Conservation (phyloP, 164 flowering plant genomes). For the Nymphaea thermarum region DNA sequence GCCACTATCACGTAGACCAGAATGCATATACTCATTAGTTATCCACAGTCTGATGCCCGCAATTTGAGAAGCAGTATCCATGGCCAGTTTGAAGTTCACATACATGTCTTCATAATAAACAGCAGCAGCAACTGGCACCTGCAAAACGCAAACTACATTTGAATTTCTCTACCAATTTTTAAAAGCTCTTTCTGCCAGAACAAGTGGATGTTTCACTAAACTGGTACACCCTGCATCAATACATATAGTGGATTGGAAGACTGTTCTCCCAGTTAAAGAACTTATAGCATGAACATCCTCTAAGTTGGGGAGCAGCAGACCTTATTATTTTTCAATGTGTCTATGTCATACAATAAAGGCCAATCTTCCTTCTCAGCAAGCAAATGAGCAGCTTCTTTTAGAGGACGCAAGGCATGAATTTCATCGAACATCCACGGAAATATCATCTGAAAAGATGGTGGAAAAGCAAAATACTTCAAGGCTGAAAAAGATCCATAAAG, state of each 20-base stretch:
- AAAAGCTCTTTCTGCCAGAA: no score
- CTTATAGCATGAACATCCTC: no score
- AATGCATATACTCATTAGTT: slow-evolving; percentile 95
- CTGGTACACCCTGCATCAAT: no score
- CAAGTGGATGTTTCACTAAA: no score
- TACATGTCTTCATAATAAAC: slow-evolving; percentile 89
- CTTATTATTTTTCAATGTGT: slow-evolving; percentile 59
- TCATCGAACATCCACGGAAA: slow-evolving; percentile 99
- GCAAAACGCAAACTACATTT: background rate
- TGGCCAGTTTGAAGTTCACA: slow-evolving; percentile 71
- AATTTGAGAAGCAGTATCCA: slow-evolving; percentile 75
- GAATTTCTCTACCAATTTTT: no score
- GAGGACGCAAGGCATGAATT: slow-evolving; percentile 52
- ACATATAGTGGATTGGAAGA: no score
- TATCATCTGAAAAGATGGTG: slow-evolving; percentile 51
- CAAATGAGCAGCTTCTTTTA: slow-evolving; percentile 72
- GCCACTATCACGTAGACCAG: slow-evolving; percentile 81
- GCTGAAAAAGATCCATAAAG: no score
- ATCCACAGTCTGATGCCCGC: slow-evolving; percentile 78
- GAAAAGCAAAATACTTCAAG: background rate
- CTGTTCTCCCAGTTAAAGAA: no score
- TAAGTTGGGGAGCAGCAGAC: slow-evolving; percentile 16
- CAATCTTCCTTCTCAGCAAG: slow-evolving; percentile 74
- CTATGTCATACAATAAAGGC: slow-evolving; percentile 64
- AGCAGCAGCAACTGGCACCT: slow-evolving; percentile 99